Percentiles rank a stretch among this genome's conserved stretches.
Conservation (phyloP, 2,329 filamentous ascomycete species). For the Pseudogymnoascus sp. region DNA sequence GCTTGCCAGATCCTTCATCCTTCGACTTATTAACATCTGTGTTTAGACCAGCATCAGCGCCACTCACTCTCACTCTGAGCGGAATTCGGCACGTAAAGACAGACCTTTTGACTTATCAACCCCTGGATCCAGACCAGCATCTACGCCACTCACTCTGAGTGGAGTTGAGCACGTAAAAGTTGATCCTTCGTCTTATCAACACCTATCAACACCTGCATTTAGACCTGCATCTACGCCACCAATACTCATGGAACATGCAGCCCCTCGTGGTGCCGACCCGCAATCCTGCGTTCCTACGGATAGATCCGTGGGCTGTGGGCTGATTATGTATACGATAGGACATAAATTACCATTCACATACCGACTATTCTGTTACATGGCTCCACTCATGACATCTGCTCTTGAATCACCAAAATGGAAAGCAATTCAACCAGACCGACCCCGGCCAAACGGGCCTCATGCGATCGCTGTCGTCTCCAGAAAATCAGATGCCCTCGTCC, state of each 20-base stretch:
- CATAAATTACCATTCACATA: constrained; percentile 11
- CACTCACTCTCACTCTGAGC: no score
- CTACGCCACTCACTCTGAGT: no score
- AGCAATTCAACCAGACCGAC: constrained; percentile 10
- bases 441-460: constrained; percentile 11
- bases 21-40: constrained; percentile 3
- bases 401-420: constrained; percentile 8
- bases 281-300: constrained; percentile 4
- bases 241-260: background rate
- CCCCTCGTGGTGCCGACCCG: background rate
- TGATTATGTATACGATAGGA: constrained; percentile 10
- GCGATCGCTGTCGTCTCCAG: constrained; percentile 10
- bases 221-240: background rate
- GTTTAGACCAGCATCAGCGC: background rate
- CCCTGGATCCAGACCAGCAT: no score
- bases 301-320: constrained; percentile 2
- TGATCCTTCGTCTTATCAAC: no score
- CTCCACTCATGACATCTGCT: constrained; percentile 7
- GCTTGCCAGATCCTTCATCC: background rate
- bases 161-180: no score
- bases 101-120: no score
- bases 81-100: no score
- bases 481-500: constrained; percentile 11
- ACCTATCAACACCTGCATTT: no score
- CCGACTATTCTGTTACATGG: constrained; percentile 11